Base-by-base conservation (phyloP, 2,329 filamentous ascomycete genomes). In the Fusarium buharicum region DNA sequence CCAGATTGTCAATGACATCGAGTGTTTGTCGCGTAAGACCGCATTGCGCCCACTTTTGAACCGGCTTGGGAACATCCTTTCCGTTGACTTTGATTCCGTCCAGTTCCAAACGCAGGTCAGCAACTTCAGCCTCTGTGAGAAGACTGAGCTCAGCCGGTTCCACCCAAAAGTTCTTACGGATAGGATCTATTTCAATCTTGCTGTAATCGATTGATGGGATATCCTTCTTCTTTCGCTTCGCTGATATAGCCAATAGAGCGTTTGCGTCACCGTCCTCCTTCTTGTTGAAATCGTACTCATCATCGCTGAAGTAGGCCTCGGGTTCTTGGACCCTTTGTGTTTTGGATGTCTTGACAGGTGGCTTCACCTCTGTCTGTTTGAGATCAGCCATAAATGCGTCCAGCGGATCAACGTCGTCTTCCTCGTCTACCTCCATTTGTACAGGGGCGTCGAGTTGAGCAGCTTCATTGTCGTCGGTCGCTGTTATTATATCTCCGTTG, bases 1-100 rank as follows among this genome's bases (percentile, higher is more conserved):
- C 90, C 33, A 97, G 79, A 49, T 85, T 86, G 34, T 89, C 86
- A 62, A 99, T 89, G 33, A 97, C 90, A 70, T 97, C 92, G 51
- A 97, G 79, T 7, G 92, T 93, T 70, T 93, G 91, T 27, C 92
- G 86, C 14, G 93, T 92, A 45, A 97, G 84, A 41, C 95, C 95
- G 73, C 93, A 97, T 71, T 98, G 94, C 1, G 94, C 93, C 92
- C 93, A 99, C 76, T 96, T 97, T 71, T 92, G 90, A 10, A 99
- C 93, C 4, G 95, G 95, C 70, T 93, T 96, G 2, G 95, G 95
- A 5, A 96, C 88, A 69, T 97, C 87, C 66, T 92, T 88, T 59
- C 93, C 93, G 57, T 90, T 87, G 37, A 98, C 92, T 74, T 97
- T 97, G 78, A 99, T 98, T 43, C 93, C 94, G 74, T 98, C 95